phyloP scores from a whole-genome alignment of 176 grass and related monocot species.

The Lolium rigidum region DNA sequence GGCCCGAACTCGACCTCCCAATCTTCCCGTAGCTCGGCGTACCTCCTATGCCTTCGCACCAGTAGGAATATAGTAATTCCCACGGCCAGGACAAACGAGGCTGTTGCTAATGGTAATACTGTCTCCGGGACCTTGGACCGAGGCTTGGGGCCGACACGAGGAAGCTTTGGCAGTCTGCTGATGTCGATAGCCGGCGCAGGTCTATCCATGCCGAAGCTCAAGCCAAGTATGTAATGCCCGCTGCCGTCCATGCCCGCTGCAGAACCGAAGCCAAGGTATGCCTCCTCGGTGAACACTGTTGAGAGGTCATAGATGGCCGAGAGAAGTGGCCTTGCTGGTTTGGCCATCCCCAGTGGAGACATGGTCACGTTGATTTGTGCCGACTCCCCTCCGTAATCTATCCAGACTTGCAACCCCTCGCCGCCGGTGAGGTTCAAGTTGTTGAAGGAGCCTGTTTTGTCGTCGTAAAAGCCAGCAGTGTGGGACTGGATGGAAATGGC shows the following conservation, averaged over 20 bases:
- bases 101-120: conserved; percentile 11
- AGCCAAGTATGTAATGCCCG: conserved; percentile 1
- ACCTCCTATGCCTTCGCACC: background rate
- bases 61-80: no score
- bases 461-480: background rate
- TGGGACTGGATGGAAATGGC: conserved; percentile 5
- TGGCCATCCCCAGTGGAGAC: conserved; percentile 5
- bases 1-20: conserved; percentile 56
- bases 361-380: conserved; percentile 13
- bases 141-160: conserved; percentile 4
- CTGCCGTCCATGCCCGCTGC: no score
- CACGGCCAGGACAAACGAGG: background rate
- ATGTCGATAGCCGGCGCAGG: conserved; percentile 29
- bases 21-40: conserved; percentile 41
- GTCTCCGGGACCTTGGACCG: conserved; percentile 38
- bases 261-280: conserved; percentile 45
- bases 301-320: conserved; percentile 24
- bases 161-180: conserved; percentile 30
- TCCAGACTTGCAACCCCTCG: no score
- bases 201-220: conserved; percentile 34
- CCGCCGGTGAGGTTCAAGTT: no score
- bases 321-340: background rate
- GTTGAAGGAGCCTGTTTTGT: no score
- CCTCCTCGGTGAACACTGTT: background rate
- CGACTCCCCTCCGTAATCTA: no score